These are phyloP conservation scores for Pinus tabuliformis DNA, from an alignment of 75 land plant species.

Conservation along the genomic window DNA sequence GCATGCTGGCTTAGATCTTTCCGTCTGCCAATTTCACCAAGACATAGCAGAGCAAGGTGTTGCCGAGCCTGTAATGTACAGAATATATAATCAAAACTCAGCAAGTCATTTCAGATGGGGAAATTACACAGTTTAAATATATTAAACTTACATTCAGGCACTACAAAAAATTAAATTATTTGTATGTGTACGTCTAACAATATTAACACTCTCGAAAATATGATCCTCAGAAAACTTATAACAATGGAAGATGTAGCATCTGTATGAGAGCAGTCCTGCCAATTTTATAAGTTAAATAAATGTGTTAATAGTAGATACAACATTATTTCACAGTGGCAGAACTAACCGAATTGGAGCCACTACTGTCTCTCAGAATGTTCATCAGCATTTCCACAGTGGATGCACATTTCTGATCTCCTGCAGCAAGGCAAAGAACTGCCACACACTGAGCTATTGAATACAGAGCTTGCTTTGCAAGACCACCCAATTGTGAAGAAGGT, in stretches of 20 bases:
- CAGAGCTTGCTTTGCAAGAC: constrained; percentile 93
- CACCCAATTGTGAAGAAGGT: constrained; percentile 74
- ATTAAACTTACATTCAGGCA: no score
- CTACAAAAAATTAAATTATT: neutral
- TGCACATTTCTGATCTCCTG: constrained; percentile 87
- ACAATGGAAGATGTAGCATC: no score
- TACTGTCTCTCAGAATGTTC: constrained; percentile 59
- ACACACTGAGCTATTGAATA: constrained; percentile 91
- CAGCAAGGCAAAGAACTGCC: constrained; percentile 97
- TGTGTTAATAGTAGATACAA: neutral
- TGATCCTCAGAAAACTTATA: neutral
- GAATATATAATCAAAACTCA: neutral
- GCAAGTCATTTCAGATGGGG: neutral
- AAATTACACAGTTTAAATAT: no score
- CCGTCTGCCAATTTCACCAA: constrained; percentile 97
- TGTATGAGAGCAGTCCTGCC: neutral
- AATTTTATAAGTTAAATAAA: neutral
- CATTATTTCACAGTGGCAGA: neutral
- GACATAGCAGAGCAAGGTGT: constrained; percentile 82
- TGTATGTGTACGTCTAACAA: neutral
- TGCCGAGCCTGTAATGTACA: constrained; percentile 44
- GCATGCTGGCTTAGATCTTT: constrained; percentile 83
- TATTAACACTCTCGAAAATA: neutral
- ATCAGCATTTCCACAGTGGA: constrained; percentile 89
- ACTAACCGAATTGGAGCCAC: constrained; percentile 66